Conservation (phyloP, 257 asterid genomes). For the Solanum etuberosum region DNA sequence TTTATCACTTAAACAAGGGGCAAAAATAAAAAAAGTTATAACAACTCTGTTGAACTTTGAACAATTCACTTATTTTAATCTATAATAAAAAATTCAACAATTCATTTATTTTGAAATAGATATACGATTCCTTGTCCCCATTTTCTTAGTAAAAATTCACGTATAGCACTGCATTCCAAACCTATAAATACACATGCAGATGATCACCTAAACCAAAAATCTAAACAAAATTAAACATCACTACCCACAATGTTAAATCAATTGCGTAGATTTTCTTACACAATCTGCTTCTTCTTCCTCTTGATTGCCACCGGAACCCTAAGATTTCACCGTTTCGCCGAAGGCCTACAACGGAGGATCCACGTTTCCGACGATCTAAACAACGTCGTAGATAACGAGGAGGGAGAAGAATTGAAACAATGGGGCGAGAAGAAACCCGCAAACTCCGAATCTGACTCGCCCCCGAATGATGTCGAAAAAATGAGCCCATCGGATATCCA, state of each 20-base stretch:
- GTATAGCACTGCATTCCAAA: neutral
- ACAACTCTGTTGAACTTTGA: no score
- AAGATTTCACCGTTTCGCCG: constrained; percentile 13
- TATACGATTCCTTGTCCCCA: no score
- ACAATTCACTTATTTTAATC: no score
- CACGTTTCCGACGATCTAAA: constrained; percentile 77
- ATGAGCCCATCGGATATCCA: constrained; percentile 44
- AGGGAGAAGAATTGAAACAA: constrained; percentile 69
- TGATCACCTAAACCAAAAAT: neutral
- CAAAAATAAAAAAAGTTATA: no score
- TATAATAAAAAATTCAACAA: no score
- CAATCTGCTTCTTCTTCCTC: constrained; percentile 20
- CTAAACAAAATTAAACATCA: neutral
- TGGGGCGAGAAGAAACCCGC: constrained; percentile 54
- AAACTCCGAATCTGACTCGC: constrained; percentile 56
- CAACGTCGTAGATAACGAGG: constrained; percentile 82
- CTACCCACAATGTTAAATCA: neutral
- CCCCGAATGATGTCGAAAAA: constrained; percentile 44
- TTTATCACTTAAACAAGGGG: no score
- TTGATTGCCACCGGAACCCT: constrained; percentile 20
- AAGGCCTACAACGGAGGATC: constrained; percentile 44
- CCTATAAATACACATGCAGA: neutral
- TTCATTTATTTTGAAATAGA: no score
- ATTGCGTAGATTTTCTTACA: neutral
- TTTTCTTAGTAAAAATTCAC: no score